Evolutionary conservation across 345 rosid species (phyloP).

Genomic region (Ailanthus altissimus): DNA sequence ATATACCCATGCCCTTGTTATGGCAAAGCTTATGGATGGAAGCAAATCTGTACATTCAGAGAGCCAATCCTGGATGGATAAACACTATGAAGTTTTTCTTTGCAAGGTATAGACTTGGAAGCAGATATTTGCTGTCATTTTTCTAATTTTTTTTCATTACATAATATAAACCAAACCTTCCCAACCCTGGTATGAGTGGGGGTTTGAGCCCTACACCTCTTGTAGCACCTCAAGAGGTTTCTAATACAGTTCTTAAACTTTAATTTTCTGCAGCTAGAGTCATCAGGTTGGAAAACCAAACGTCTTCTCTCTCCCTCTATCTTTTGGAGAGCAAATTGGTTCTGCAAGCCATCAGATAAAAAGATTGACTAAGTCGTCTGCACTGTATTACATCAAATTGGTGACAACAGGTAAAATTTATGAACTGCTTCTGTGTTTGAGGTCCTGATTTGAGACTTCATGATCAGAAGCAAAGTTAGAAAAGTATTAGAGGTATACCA

Average conservation of each 20-base stretch:
- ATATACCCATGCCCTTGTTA: conserved; percentile 68
- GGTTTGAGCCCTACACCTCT: too few relatives aligned
- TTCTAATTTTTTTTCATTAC: neutral
- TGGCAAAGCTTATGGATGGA: conserved; percentile 37
- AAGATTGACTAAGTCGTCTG: conserved; percentile 52
- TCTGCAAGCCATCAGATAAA: conserved; percentile 31
- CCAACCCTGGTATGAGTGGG: too few relatives aligned
- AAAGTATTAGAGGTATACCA: neutral
- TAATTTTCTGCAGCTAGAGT: conserved; percentile 52
- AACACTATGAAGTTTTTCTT: conserved; percentile 56
- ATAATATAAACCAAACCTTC: neutral
- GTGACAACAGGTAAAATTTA: neutral
- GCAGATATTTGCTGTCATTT: neutral
- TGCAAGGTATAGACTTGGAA: conserved; percentile 50
- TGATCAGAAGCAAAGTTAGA: neutral
- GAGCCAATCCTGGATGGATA: conserved; percentile 81
- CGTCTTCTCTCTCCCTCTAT: conserved; percentile 77
- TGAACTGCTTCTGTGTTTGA: neutral
- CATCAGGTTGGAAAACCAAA: conserved; percentile 79
- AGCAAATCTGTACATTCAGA: conserved; percentile 34
- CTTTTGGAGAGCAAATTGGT: conserved; percentile 84
- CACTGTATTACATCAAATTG: neutral
- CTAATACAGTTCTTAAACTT: neutral
- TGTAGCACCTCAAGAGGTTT: too few relatives aligned
- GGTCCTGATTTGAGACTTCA: too few relatives aligned